These are phyloP conservation scores for Aspergillus aculeatinus DNA, from an alignment of 2,329 filamentous ascomycete genomes.

Conservation along the genomic window DNA sequence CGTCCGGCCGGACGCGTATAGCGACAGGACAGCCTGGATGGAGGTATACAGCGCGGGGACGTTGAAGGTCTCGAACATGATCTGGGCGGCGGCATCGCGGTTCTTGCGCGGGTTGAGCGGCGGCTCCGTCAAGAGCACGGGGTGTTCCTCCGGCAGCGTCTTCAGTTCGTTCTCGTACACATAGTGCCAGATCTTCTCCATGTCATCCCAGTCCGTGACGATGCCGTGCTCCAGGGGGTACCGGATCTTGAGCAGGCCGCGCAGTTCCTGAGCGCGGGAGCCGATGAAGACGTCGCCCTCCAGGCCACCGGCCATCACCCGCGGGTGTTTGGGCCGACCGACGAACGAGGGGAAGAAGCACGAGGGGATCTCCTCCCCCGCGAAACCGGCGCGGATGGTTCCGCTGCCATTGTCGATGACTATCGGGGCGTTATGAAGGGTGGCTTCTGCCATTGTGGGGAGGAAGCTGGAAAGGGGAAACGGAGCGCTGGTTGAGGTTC, in stretches of 20 bases:
- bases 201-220: constrained; percentile 99
- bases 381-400: constrained; percentile 95
- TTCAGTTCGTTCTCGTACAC: constrained; percentile 96
- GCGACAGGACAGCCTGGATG: constrained; percentile 91
- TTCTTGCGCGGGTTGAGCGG: constrained; percentile 94
- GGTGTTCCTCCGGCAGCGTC: constrained; percentile 97
- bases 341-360: constrained; percentile 98
- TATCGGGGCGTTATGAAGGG: constrained; percentile 93
- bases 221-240: constrained; percentile 97
- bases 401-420: constrained; percentile 99
- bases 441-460: constrained; percentile 59
- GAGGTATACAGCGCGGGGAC: constrained; percentile 95
- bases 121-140: constrained; percentile 92
- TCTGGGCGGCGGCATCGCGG: constrained; percentile 93
- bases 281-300: constrained; percentile 98
- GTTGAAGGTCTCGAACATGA: constrained; percentile 98
- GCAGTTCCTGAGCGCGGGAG: constrained; percentile 82
- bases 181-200: constrained; percentile 99
- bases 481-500: neutral
- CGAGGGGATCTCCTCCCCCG: constrained; percentile 91
- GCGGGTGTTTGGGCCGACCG: constrained; percentile 88
- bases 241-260: constrained; percentile 89
- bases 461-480: constrained; percentile 8
- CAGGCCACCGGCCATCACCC: constrained; percentile 91
- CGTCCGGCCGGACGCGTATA: constrained; percentile 93